These are phyloP conservation scores for Canariomyces notabilis DNA, from an alignment of 2,329 filamentous ascomycete species.

Conservation along the genomic window DNA sequence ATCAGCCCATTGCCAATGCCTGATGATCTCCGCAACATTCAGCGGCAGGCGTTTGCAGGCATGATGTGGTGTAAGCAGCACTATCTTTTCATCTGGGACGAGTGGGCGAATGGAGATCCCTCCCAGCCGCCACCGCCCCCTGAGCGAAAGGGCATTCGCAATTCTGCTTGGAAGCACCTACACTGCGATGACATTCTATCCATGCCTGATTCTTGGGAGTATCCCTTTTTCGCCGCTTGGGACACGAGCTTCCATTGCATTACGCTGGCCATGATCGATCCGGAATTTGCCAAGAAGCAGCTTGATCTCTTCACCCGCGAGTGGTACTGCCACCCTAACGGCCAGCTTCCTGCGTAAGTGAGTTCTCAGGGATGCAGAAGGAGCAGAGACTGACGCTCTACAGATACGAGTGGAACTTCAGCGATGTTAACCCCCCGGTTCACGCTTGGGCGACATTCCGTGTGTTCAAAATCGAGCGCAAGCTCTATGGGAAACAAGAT, in stretches of 20 bases:
- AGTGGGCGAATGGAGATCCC: conserved; percentile 95
- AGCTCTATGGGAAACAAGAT: conserved; percentile 92
- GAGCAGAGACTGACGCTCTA: conserved; percentile 17
- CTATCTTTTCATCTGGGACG: conserved; percentile 95
- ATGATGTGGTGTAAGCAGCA: conserved; percentile 99
- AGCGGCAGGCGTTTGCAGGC: conserved; percentile 86
- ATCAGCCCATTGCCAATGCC: conserved; percentile 91
- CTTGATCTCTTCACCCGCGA: conserved; percentile 92
- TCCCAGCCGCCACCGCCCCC: conserved; percentile 80
- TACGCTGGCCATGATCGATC: conserved; percentile 92
- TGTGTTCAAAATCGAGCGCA: conserved; percentile 96
- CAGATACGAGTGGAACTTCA: conserved; percentile 90
- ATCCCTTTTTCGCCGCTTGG: conserved; percentile 97
- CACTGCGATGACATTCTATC: conserved; percentile 91
- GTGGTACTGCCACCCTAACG: conserved; percentile 99
- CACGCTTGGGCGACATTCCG: conserved; percentile 95
- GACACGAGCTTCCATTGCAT: conserved; percentile 97
- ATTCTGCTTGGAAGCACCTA: conserved; percentile 90
- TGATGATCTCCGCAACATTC: conserved; percentile 90
- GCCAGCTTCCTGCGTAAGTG: conserved; percentile 78
- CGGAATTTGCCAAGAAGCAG: conserved; percentile 97
- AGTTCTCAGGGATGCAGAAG: too few species aligned
- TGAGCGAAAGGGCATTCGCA: conserved; percentile 73
- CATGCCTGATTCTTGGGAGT: conserved; percentile 98
- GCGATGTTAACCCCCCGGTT: conserved; percentile 93